phyloP scores from a whole-genome alignment of 345 rosid genomes.

The Psidium friedrichsthalianum region DNA sequence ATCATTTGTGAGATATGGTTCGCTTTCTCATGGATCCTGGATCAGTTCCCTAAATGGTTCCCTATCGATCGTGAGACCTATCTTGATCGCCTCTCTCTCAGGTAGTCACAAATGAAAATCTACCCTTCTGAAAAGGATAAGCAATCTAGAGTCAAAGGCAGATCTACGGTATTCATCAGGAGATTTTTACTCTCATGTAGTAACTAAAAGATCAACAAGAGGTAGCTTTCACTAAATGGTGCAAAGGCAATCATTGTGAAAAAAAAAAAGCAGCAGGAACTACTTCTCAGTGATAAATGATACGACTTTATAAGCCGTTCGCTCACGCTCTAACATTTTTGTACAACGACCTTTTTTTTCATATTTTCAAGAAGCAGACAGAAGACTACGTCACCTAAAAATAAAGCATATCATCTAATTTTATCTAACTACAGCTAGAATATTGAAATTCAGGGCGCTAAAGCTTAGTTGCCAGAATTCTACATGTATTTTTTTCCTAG shows the following conservation, averaged over 20 bases:
- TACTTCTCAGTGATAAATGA: neutral
- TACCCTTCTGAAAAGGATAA: neutral
- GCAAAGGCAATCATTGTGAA: neutral
- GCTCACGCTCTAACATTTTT: neutral
- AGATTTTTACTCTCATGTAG: neutral
- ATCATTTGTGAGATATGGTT: constrained; percentile 92
- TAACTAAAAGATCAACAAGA: neutral
- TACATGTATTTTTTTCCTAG: neutral
- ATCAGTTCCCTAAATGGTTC: constrained; percentile 96
- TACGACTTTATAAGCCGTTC: neutral
- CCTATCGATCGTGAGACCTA: constrained; percentile 93
- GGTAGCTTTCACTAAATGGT: neutral
- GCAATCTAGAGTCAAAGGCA: neutral
- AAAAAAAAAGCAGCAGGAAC: neutral
- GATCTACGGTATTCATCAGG: neutral
- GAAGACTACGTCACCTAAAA: neutral
- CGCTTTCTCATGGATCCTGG: constrained; percentile 94
- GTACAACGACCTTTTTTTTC: neutral
- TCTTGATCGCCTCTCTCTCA: constrained; percentile 49
- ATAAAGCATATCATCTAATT: neutral
- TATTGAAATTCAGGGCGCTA: neutral
- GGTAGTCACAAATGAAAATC: neutral
- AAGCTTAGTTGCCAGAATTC: neutral
- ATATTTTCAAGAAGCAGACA: neutral
- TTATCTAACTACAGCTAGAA: neutral